Evolutionary conservation across 768 basidiomycete genomes (phyloP).

Genomic region (Mycena olivaceomarginata): DNA sequence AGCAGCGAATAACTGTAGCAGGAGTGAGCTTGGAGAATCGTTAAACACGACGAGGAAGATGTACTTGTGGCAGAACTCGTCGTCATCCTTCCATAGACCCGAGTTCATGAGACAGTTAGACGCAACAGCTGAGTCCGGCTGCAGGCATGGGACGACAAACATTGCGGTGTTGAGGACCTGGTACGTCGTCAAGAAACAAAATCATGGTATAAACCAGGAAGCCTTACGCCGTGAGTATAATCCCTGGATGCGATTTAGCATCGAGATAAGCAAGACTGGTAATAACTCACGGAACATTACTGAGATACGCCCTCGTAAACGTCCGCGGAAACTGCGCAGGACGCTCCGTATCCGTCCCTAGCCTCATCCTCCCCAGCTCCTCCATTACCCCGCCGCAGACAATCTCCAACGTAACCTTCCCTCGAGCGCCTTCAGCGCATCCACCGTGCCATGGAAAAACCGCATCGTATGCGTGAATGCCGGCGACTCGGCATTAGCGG

Average conservation of each 20-base stretch:
- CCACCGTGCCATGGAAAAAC: constrained; percentile 53
- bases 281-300: constrained; percentile 55
- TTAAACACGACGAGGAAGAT: neutral
- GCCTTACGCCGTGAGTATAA: constrained; percentile 51
- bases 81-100: constrained; percentile 51
- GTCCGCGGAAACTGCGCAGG: constrained; percentile 52
- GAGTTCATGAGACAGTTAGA: constrained; percentile 55
- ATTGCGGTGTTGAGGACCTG: constrained; percentile 49
- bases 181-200: neutral
- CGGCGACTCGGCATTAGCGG: constrained; percentile 44
- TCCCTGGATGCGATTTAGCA: constrained; percentile 46
- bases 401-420: constrained; percentile 52
- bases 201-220: neutral
- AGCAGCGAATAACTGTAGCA: constrained; percentile 52
- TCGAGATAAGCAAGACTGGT: neutral
- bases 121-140: constrained; percentile 50
- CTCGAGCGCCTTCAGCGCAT: constrained; percentile 48
- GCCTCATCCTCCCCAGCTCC: constrained; percentile 53
- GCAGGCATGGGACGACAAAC: constrained; percentile 52
- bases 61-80: constrained; percentile 54
- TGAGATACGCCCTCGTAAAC: constrained; percentile 58
- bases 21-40: neutral
- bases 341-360: constrained; percentile 47
- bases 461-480: constrained; percentile 46
- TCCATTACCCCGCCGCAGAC: constrained; percentile 54